Percentiles rank a stretch among this genome's conserved stretches.
phyloP scores from a whole-genome alignment of 345 rosid genomes.

The Firmiana major region DNA sequence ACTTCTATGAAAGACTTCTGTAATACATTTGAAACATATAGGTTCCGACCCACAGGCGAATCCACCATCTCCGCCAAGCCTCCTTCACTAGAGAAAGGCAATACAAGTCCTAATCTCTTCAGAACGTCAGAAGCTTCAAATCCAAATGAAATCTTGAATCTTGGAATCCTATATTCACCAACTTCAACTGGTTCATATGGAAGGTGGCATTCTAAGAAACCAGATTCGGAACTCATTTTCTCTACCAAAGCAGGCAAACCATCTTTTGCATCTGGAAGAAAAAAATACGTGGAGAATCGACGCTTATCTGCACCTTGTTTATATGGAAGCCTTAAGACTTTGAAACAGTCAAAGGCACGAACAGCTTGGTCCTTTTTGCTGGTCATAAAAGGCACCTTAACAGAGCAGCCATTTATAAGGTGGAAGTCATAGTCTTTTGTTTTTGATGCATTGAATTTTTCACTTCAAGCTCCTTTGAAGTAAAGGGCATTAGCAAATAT shows the following conservation, averaged over 20 bases:
- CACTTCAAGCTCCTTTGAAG: constrained; percentile 36
- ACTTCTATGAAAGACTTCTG: constrained; percentile 38
- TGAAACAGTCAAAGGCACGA: constrained; percentile 18
- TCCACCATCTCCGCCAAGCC: constrained; percentile 28
- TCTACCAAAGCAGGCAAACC: constrained; percentile 14
- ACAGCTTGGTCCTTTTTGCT: constrained; percentile 56
- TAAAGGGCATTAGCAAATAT: constrained; percentile 39
- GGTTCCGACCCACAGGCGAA: neutral
- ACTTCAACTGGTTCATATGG: neutral
- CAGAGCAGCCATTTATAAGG: constrained; percentile 47
- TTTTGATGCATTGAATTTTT: constrained; percentile 16
- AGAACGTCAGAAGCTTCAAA: constrained; percentile 24
- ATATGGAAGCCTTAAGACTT: constrained; percentile 29
- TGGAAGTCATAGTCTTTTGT: constrained; percentile 36
- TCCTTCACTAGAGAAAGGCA: constrained; percentile 16
- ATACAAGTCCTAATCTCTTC: constrained; percentile 21
- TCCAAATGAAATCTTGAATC: constrained; percentile 27
- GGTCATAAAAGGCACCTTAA: constrained; percentile 71
- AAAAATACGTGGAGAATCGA: neutral
- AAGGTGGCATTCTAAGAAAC: constrained; percentile 15
- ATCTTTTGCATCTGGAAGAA: constrained; percentile 22
- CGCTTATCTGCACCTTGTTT: constrained; percentile 13
- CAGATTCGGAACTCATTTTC: constrained; percentile 1
- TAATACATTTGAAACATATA: constrained; percentile 17
- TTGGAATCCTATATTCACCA: constrained; percentile 23